These are phyloP conservation scores for Tolypocladium sp. DNA, from an alignment of 2,329 filamentous ascomycete genomes.

Conservation along the genomic window DNA sequence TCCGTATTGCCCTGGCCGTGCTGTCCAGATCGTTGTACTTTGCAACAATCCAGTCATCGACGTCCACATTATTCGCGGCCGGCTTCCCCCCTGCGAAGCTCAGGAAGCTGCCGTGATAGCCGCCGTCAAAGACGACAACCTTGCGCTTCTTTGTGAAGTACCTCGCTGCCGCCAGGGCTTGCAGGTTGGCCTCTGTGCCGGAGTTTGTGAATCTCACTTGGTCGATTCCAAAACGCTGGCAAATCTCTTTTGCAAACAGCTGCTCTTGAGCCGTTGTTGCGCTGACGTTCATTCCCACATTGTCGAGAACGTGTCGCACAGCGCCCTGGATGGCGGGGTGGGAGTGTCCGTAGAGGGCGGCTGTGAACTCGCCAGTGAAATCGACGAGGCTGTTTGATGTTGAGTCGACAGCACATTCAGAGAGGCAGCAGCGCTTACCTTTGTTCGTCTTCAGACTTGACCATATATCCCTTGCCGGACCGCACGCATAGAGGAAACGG, in stretches of 20 bases:
- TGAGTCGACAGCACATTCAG: not conserved
- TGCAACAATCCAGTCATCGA: conserved; percentile 48
- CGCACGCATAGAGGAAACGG: conserved; percentile 34
- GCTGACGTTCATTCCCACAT: conserved; percentile 45
- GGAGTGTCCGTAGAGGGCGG: conserved; percentile 58
- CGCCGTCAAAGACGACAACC: conserved; percentile 41
- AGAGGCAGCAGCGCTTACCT: conserved; percentile 12
- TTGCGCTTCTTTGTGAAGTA: conserved; percentile 33
- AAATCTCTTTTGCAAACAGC: conserved; percentile 40
- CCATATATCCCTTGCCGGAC: conserved; percentile 22
- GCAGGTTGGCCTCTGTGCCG: conserved; percentile 56
- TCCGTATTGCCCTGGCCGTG: conserved; percentile 31
- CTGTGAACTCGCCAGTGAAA: conserved; percentile 54
- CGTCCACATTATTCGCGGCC: conserved; percentile 37
- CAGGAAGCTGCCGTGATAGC: conserved; percentile 26
- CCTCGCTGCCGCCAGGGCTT: conserved; percentile 46
- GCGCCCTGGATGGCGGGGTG: conserved; percentile 42
- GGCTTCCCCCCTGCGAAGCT: conserved; percentile 22
- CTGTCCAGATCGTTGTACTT: conserved; percentile 50
- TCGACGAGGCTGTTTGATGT: conserved; percentile 42
- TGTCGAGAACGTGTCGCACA: conserved; percentile 32
- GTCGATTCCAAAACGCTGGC: conserved; percentile 44
- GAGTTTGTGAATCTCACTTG: conserved; percentile 54
- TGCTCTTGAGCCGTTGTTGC: conserved; percentile 42
- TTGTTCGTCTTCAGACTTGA: conserved; percentile 32